A percentile compares a stretch with the other conserved stretches of the same genome.
phyloP scores from a whole-genome alignment of 768 basidiomycete genomes.

The Jaapia argillacea region DNA sequence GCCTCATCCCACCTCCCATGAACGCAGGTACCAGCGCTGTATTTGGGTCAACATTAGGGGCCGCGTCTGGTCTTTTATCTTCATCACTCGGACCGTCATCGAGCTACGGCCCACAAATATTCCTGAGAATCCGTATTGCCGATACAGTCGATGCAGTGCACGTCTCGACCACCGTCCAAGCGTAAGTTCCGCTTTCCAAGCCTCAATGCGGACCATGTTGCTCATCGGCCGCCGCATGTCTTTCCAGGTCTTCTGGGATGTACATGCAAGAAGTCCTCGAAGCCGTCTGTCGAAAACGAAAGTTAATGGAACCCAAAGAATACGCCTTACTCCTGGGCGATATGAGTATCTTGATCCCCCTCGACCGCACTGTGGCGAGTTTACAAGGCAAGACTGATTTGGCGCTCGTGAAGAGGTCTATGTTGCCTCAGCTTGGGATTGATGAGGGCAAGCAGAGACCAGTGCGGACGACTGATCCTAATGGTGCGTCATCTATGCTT shows the following conservation, averaged over 20 bases:
- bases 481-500: constrained; percentile 43
- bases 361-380: constrained; percentile 95
- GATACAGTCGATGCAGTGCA: constrained; percentile 78
- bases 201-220: constrained; percentile 1
- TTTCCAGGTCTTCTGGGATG: constrained; percentile 71
- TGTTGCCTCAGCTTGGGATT: constrained; percentile 63
- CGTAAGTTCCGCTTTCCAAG: constrained; percentile 43
- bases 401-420: constrained; percentile 67
- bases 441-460: constrained; percentile 50
- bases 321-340: constrained; percentile 73
- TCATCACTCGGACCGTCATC: constrained; percentile 63
- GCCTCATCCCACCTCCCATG: constrained; percentile 29
- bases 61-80: constrained; percentile 33
- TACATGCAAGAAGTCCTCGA: constrained; percentile 97
- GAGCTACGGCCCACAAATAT: constrained; percentile 71
- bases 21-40: constrained; percentile 32
- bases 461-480: constrained; percentile 80
- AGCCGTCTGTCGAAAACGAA: constrained; percentile 62
- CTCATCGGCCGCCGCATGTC: too few relatives aligned
- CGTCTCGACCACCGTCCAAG: constrained; percentile 83
- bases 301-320: constrained; percentile 58
- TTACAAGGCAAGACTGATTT: constrained; percentile 82
- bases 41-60: constrained; percentile 11
- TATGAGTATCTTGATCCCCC: constrained; percentile 70
- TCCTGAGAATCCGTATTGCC: constrained; percentile 73